These are phyloP conservation scores for Trichoderma simmonsii DNA, from an alignment of 2,329 filamentous ascomycete genomes.

Conservation along the genomic window DNA sequence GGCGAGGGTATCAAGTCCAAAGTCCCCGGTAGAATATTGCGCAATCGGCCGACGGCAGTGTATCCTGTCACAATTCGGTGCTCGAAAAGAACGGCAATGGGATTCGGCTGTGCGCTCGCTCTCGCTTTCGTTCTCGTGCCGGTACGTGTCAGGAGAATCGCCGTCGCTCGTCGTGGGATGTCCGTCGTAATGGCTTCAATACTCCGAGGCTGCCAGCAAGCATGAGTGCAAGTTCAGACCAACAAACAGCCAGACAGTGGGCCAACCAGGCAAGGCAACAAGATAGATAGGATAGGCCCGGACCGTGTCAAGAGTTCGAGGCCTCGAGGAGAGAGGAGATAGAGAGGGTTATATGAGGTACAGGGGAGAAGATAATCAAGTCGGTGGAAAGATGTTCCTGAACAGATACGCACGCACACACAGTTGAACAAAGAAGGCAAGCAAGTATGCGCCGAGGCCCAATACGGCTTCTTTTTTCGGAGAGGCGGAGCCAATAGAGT, in stretches of 20 bases:
- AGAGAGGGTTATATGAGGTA: background rate
- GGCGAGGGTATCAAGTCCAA: background rate
- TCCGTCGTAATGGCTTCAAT: background rate
- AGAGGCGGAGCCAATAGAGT: background rate
- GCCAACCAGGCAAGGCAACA: background rate
- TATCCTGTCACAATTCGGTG: background rate
- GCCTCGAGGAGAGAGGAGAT: background rate
- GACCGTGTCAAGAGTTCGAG: background rate
- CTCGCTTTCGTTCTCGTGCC: background rate
- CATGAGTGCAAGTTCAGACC: background rate
- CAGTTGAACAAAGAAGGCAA: background rate
- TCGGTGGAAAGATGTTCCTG: background rate
- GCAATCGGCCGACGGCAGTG: background rate
- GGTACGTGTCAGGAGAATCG: background rate
- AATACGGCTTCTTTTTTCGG: background rate
- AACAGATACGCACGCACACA: background rate
- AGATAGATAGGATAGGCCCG: background rate
- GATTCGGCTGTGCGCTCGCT: background rate
- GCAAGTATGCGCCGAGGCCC: background rate
- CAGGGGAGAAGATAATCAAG: background rate
- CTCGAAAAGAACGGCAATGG: background rate
- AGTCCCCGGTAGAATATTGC: background rate
- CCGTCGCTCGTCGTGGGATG: background rate
- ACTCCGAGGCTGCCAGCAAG: background rate
- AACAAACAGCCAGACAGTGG: background rate